These are phyloP conservation scores for Aspergillus quadrilineatus DNA, from an alignment of 2,329 filamentous ascomycete genomes.

Conservation along the genomic window DNA sequence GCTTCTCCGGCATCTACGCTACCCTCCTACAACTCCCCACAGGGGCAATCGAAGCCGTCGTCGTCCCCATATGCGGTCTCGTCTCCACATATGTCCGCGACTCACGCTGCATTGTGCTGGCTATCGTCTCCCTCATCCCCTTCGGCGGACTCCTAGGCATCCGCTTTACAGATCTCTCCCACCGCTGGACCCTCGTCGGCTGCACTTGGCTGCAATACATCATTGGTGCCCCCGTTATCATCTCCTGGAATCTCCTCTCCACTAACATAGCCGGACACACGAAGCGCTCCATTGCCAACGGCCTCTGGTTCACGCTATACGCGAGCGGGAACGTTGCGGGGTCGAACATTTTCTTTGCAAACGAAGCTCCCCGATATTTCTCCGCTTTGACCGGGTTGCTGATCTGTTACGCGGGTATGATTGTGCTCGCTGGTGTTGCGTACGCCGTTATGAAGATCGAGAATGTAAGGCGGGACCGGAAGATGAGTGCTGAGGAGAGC, in stretches of 20 bases:
- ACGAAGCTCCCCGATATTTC: slow-evolving; percentile 46
- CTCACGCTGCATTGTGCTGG: slow-evolving; percentile 33
- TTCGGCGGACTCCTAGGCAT: slow-evolving; percentile 53
- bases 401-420: slow-evolving; percentile 46
- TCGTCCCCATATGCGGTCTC: slow-evolving; percentile 40
- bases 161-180: slow-evolving; percentile 46
- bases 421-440: slow-evolving; percentile 31
- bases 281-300: slow-evolving; percentile 52
- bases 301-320: slow-evolving; percentile 51
- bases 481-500: slow-evolving; percentile 1
- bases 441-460: slow-evolving; percentile 29
- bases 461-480: slow-evolving; percentile 24
- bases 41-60: slow-evolving; percentile 34
- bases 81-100: slow-evolving; percentile 48
- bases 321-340: slow-evolving; percentile 52
- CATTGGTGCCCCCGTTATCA: slow-evolving; percentile 51
- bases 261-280: slow-evolving; percentile 53
- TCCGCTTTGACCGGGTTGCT: slow-evolving; percentile 47
- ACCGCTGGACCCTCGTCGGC: slow-evolving; percentile 52
- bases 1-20: slow-evolving; percentile 31
- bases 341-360: slow-evolving; percentile 48
- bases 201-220: slow-evolving; percentile 56
- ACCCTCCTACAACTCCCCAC: slow-evolving; percentile 37
- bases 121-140: slow-evolving; percentile 30
- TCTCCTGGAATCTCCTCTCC: slow-evolving; percentile 54